Evolutionary conservation across 129 eudicot genomes (phyloP).

Genomic region (Arctium minus): DNA sequence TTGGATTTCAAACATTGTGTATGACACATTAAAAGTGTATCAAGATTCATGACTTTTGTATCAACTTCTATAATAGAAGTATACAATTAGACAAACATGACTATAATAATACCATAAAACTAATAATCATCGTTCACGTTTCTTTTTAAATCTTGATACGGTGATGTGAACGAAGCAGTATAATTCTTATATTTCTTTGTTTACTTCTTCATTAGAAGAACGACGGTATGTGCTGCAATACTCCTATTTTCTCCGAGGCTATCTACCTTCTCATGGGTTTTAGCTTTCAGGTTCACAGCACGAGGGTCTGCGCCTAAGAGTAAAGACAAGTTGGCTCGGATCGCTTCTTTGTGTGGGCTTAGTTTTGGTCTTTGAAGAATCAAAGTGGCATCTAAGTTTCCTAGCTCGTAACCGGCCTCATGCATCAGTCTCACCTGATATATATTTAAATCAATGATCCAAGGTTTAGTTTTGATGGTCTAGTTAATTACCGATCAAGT

Average conservation of each 20-base stretch:
- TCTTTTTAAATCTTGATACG: slow-evolving; percentile 6
- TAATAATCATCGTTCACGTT: not conserved
- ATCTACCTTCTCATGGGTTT: slow-evolving; percentile 98
- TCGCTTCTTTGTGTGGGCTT: slow-evolving; percentile 94
- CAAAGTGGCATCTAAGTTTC: slow-evolving; percentile 98
- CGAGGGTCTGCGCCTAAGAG: slow-evolving; percentile 96
- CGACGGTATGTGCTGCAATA: slow-evolving; percentile 96
- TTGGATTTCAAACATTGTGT: not conserved
- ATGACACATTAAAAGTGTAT: too few relatives aligned
- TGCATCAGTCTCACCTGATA: slow-evolving; percentile 89
- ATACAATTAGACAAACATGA: too few relatives aligned
- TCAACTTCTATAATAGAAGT: too few relatives aligned
- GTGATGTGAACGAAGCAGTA: slow-evolving; percentile 6
- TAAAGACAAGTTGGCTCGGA: slow-evolving; percentile 61
- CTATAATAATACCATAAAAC: not conserved
- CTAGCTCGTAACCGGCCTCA: slow-evolving; percentile 95
- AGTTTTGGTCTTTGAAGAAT: slow-evolving; percentile 93
- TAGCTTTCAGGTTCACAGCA: slow-evolving; percentile 91
- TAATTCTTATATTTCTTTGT: slow-evolving; percentile 6
- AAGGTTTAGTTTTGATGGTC: not conserved
- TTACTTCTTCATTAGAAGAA: slow-evolving; percentile 79
- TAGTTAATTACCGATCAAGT: not conserved
- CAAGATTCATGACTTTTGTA: not conserved
- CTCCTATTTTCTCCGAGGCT: slow-evolving; percentile 99
- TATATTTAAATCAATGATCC: not conserved